Conservation (phyloP, 176 grass and related monocot genomes). For the Raddia guianensis region DNA sequence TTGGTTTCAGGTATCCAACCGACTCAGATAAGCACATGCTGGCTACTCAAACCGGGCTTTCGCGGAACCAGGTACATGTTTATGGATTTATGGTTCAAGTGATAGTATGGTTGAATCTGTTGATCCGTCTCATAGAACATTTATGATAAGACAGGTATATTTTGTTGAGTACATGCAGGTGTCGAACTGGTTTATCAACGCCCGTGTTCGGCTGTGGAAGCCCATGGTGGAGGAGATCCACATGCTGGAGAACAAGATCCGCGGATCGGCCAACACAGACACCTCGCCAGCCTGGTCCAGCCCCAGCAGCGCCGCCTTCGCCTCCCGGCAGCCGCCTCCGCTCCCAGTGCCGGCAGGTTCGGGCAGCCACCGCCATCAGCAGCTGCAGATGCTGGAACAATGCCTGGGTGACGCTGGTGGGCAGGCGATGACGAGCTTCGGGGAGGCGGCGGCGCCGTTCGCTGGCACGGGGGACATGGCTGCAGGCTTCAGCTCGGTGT, state of each 20-base stretch:
- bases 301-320: neutral
- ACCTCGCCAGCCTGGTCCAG: neutral
- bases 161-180: slow-evolving; percentile 28
- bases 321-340: neutral
- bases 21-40: slow-evolving; percentile 70
- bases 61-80: slow-evolving; percentile 56
- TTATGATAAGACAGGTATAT: too few relatives aligned
- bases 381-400: slow-evolving; percentile 4
- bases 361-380: neutral
- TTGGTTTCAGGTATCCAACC: slow-evolving; percentile 59
- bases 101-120: too few relatives aligned
- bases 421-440: slow-evolving; percentile 51
- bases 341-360: neutral
- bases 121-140: too few relatives aligned
- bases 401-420: neutral
- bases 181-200: slow-evolving; percentile 73
- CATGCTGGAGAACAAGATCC: slow-evolving; percentile 48
- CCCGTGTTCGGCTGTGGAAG: slow-evolving; percentile 64
- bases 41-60: slow-evolving; percentile 61
- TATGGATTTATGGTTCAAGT: too few relatives aligned
- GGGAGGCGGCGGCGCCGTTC: neutral
- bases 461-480: slow-evolving; percentile 36
- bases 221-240: slow-evolving; percentile 72
- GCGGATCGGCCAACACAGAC: neutral
- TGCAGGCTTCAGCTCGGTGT: slow-evolving; percentile 46